Percentiles rank a stretch among this genome's conserved stretches.
Conservation (phyloP, 2,329 filamentous ascomycete genomes). For the Ascochyta lentis region DNA sequence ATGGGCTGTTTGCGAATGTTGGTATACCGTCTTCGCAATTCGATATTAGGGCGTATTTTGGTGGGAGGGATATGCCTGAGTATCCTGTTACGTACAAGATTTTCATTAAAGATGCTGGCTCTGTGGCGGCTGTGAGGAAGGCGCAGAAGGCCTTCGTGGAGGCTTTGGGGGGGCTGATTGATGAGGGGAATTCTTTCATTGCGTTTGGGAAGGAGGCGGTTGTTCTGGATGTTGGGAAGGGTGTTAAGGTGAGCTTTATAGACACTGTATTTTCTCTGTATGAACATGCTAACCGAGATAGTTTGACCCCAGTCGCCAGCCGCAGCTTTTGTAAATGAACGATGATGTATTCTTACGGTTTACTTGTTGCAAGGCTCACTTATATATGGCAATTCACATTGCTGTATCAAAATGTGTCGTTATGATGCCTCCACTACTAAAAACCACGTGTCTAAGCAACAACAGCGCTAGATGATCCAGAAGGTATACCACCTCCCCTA, state of each 20-base stretch:
- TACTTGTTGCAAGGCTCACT: no score
- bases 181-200: background rate
- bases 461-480: no score
- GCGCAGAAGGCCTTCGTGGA: background rate
- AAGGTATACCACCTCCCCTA: no score
- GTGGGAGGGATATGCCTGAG: constrained; percentile 5
- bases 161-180: background rate
- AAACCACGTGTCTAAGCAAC: no score
- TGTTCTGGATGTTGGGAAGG: background rate
- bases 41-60: constrained; percentile 6
- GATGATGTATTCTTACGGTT: background rate
- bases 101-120: background rate
- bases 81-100: constrained; percentile 3
- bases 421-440: no score
- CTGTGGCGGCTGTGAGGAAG: background rate
- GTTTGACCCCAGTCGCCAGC: background rate
- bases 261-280: background rate
- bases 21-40: background rate
- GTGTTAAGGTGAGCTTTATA: background rate
- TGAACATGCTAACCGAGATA: background rate
- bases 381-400: no score
- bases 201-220: constrained; percentile 1
- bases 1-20: background rate
- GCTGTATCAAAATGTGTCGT: no score
- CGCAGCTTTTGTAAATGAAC: background rate